These are phyloP conservation scores for Cornus kousa DNA, from an alignment of 148 eudicot genomes.

Conservation along the genomic window DNA sequence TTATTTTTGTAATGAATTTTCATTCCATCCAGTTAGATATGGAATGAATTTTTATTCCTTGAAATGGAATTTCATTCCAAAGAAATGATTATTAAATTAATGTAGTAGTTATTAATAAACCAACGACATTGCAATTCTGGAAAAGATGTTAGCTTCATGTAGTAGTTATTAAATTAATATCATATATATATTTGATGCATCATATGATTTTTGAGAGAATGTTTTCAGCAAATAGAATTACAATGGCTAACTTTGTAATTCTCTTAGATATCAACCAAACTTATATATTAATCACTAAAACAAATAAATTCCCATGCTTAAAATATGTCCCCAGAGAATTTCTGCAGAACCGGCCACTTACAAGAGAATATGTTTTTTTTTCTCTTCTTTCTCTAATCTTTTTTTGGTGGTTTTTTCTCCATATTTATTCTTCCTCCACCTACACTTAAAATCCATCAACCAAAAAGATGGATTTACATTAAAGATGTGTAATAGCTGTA, in stretches of 20 bases:
- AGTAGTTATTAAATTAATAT: no score
- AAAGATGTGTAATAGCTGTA: background rate
- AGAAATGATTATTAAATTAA: no score
- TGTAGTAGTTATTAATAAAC: no score
- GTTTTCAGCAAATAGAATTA: background rate
- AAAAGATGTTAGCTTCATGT: no score
- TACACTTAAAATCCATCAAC: no score
- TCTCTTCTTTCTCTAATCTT: background rate
- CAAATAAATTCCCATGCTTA: background rate
- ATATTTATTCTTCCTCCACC: constrained; percentile 9
- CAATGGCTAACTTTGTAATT: background rate
- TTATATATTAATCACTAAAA: background rate
- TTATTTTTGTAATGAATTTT: no score
- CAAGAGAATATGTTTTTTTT: background rate
- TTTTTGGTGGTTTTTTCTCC: background rate
- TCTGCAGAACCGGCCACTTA: background rate
- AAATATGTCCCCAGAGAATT: constrained; percentile 12
- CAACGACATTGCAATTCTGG: no score
- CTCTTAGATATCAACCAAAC: no score
- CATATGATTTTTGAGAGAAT: background rate
- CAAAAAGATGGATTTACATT: background rate
- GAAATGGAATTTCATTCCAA: no score
- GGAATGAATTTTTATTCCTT: no score
- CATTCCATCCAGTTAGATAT: no score
- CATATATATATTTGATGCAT: no score